Evolutionary conservation across 208 protist genomes (phyloP), one percentile per base, ranked within the genome.

Genomic region (Polymyxa betae): DNA sequence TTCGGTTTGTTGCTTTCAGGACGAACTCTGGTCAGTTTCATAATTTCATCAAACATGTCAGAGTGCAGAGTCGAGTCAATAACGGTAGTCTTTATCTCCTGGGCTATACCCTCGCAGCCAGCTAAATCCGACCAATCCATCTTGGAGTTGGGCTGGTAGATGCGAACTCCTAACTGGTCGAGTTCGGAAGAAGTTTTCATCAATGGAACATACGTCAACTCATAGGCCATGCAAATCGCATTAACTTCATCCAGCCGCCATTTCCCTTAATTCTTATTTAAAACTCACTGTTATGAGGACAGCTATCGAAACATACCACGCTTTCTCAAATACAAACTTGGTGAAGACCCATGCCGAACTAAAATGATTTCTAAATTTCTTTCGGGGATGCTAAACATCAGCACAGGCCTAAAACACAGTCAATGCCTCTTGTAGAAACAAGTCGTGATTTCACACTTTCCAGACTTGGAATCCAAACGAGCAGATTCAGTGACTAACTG

Each of bases 21-120:
- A 20, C 72, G 72, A 20, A 43, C 72, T 16, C 72, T 35, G 5
- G 72, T 82, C 72, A 82, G 5, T n/a, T 82, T 82, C 72, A 82
- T 82, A 43, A 82, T 82, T 12, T 82, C 72, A n/a, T 82, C 72
- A n/a, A 82, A 82, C 72, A 82, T 12, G 5, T 82, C 72, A 5
- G 72, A 5, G 35, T 82, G 72, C 5, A 35, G 16, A 20, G 72
- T 82, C n/a, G 72, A 5, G 40, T 82, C 72, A n/a, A 82, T 82
- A 82, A 82, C 72, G 10, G 72, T 82, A 20, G 72, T 82, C 16
- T 12, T 82, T 20, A 82, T 82, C n/a, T 82, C 72, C 35, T 82
- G 10, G 12, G 72, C 72, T 38, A 82, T 5, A 20, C 12, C n/a
- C 5, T 82, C 72, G n/a, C n/a, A 82, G 12, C 72, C 72, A 40